Percentiles rank a stretch among this genome's conserved stretches.
These are phyloP conservation scores for Tothia fuscella DNA, from an alignment of 2,329 filamentous ascomycete species.

Conservation along the genomic window DNA sequence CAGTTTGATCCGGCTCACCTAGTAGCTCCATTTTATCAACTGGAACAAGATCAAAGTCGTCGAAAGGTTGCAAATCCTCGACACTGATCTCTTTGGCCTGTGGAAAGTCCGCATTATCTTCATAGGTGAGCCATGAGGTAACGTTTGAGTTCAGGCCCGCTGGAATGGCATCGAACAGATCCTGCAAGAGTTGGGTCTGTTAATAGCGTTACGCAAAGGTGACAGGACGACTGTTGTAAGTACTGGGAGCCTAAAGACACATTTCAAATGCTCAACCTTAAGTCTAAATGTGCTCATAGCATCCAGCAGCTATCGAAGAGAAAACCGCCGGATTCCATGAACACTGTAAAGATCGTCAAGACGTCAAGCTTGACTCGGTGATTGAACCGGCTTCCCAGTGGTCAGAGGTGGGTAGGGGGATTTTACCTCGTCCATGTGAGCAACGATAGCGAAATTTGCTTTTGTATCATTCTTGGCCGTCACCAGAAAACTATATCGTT, in stretches of 20 bases:
- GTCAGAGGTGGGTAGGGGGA: too few species aligned
- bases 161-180: slow-evolving; percentile 55
- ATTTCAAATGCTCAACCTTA: too few species aligned
- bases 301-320: too few species aligned
- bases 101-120: slow-evolving; percentile 33
- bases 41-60: slow-evolving; percentile 62
- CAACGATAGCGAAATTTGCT: slow-evolving; percentile 49
- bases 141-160: slow-evolving; percentile 53
- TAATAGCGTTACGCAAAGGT: background rate
- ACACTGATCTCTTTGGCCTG: slow-evolving; percentile 42
- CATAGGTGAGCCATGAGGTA: slow-evolving; percentile 44
- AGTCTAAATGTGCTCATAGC: too few species aligned
- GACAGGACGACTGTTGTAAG: too few species aligned
- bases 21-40: slow-evolving; percentile 52
- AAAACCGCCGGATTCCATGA: too few species aligned
- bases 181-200: slow-evolving; percentile 17
- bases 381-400: too few species aligned
- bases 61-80: slow-evolving; percentile 54
- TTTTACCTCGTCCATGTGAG: slow-evolving; percentile 35
- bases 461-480: slow-evolving; percentile 44
- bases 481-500: slow-evolving; percentile 57
- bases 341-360: too few species aligned
- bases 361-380: too few species aligned
- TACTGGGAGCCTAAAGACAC: too few species aligned
- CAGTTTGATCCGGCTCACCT: slow-evolving; percentile 47